A percentile compares a stretch with the other conserved stretches of the same genome.
Conservation (phyloP, 257 asterid species). For the Mentha longifolia region DNA sequence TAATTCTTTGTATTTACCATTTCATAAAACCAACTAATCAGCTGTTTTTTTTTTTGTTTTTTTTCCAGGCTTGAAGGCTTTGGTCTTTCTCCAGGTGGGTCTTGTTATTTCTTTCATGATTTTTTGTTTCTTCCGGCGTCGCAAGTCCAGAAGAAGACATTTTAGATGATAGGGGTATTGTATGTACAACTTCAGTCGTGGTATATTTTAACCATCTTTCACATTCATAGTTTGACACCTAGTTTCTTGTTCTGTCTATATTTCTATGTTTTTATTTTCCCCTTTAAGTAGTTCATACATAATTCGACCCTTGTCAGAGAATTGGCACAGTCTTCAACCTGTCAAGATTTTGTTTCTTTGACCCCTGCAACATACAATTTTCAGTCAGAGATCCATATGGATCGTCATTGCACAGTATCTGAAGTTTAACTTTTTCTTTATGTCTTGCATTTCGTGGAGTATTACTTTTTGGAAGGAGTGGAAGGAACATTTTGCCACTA, state of each 20-base stretch:
- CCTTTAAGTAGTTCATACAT: constrained; percentile 6
- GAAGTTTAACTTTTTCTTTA: constrained; percentile 11
- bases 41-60: no score
- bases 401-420: neutral
- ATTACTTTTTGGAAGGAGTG: constrained; percentile 16
- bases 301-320: constrained; percentile 17
- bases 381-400: neutral
- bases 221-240: constrained; percentile 9
- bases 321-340: constrained; percentile 22
- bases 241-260: neutral
- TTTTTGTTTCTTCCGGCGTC: constrained; percentile 41
- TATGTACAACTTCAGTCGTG: constrained; percentile 24
- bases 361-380: constrained; percentile 1
- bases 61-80: constrained; percentile 68
- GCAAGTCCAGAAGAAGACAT: constrained; percentile 61
- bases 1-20: neutral
- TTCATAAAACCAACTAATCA: constrained; percentile 27
- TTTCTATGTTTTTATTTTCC: neutral
- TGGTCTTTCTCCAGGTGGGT: constrained; percentile 58
- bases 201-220: constrained; percentile 24
- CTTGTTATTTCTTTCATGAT: constrained; percentile 47
- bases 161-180: constrained; percentile 35
- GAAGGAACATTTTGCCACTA: neutral
- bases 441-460: neutral
- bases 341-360: constrained; percentile 13